Evolutionary conservation across 306 rosid genomes (phyloP).

Genomic region (Herpetospermum pedunculosum): DNA sequence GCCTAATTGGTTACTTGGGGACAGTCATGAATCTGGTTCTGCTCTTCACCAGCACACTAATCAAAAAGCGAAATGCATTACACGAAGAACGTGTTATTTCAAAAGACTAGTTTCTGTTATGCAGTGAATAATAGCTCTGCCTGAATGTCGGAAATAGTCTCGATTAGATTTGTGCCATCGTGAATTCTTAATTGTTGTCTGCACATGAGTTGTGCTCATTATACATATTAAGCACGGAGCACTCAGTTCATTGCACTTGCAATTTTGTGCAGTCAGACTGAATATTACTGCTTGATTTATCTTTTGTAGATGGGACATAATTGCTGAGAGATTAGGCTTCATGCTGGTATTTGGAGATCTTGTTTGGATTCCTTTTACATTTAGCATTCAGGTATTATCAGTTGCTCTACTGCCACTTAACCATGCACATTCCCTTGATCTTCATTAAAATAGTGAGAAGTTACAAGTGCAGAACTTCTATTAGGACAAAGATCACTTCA

Average conservation of each 20-base stretch:
- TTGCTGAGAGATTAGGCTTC: conserved; percentile 92
- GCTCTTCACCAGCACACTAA: background rate
- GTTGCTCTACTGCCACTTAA: background rate
- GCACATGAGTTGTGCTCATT: background rate
- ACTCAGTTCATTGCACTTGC: background rate
- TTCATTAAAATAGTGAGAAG: background rate
- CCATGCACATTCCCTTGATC: background rate
- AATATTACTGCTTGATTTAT: background rate
- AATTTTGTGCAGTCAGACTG: background rate
- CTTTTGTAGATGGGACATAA: conserved; percentile 83
- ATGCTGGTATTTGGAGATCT: conserved; percentile 97
- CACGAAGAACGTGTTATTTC: background rate
- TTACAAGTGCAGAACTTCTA: background rate
- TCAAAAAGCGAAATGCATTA: background rate
- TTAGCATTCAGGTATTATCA: conserved; percentile 71
- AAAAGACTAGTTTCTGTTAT: background rate
- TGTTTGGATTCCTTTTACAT: conserved; percentile 95
- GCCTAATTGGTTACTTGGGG: conserved; percentile 6
- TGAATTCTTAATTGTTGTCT: background rate
- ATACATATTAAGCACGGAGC: background rate
- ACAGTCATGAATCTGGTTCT: background rate
- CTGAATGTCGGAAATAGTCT: background rate
- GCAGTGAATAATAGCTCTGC: background rate
- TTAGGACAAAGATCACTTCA: background rate
- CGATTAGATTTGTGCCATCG: background rate